Evolutionary conservation across 2,329 filamentous ascomycete species (phyloP).

Genomic region (Aspergillus udagawae): DNA sequence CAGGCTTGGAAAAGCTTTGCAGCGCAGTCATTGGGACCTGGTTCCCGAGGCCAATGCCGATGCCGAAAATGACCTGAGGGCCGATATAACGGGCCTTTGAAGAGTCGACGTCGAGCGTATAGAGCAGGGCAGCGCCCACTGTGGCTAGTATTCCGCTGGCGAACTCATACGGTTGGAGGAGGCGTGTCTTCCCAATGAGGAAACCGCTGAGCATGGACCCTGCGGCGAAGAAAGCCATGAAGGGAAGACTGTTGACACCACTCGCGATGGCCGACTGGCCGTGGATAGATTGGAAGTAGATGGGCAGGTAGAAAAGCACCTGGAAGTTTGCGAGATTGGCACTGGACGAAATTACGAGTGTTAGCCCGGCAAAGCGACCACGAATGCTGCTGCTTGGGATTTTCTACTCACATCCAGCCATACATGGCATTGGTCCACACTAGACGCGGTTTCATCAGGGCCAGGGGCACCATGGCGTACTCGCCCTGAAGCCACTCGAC

Average conservation of each 20-base stretch:
- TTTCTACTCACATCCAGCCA: too few species aligned
- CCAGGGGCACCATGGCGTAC: too few species aligned
- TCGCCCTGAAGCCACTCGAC: too few species aligned
- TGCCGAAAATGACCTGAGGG: slow-evolving; percentile 19
- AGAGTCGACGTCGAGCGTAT: neutral
- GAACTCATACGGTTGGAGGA: slow-evolving; percentile 8
- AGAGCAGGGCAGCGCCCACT: too few species aligned
- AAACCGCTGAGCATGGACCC: slow-evolving; percentile 12
- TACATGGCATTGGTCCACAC: too few species aligned
- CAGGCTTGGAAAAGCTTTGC: slow-evolving; percentile 15
- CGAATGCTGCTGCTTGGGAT: too few species aligned
- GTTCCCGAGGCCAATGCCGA: slow-evolving; percentile 21
- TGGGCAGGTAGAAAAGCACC: slow-evolving; percentile 19
- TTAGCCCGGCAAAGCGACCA: too few species aligned
- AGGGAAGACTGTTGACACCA: slow-evolving; percentile 20
- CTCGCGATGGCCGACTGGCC: slow-evolving; percentile 13
- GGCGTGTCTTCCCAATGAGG: slow-evolving; percentile 11
- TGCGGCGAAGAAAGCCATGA: slow-evolving; percentile 13
- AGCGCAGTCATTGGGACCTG: slow-evolving; percentile 20
- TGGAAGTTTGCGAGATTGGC: slow-evolving; percentile 10
- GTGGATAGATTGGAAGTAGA: slow-evolving; percentile 21
- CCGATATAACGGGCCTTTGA: slow-evolving; percentile 17
- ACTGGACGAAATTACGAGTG: slow-evolving; percentile 6
- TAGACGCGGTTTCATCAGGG: too few species aligned
- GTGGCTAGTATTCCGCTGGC: too few species aligned